A percentile compares a stretch with the other conserved stretches of the same genome.
phyloP scores from a whole-genome alignment of 768 basidiomycete genomes.

The Boletus reticuloceps region DNA sequence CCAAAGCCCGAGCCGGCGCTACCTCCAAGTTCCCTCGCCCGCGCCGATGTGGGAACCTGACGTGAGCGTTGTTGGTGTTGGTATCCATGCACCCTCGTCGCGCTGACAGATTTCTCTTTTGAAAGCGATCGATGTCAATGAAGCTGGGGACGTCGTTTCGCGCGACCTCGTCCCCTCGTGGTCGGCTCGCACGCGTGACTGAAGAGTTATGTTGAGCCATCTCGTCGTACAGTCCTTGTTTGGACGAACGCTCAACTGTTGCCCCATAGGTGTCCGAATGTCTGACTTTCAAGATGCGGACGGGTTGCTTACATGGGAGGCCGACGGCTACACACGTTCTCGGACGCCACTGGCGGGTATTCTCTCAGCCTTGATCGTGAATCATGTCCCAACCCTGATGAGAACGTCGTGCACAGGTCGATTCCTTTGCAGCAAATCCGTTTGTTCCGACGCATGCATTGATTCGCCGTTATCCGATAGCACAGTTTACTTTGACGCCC shows the following conservation, averaged over 20 bases:
- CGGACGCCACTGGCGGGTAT: not conserved
- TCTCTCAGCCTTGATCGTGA: not conserved
- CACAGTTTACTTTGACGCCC: constrained; percentile 26
- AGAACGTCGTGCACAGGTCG: constrained; percentile 5
- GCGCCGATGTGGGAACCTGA: constrained; percentile 8
- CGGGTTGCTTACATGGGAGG: not conserved
- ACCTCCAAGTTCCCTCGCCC: constrained; percentile 19
- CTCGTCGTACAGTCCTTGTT: not conserved
- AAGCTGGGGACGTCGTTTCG: constrained; percentile 7
- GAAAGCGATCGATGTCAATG: not conserved
- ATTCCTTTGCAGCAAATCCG: not conserved
- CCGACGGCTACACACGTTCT: not conserved
- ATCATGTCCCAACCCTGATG: constrained; percentile 5
- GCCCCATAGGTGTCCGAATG: constrained; percentile 6
- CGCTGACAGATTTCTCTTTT: not conserved
- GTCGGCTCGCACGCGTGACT: constrained; percentile 12
- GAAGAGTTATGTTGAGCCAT: constrained; percentile 18
- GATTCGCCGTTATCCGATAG: constrained; percentile 9
- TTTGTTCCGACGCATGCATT: not conserved
- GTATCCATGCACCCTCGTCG: not conserved
- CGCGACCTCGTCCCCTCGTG: constrained; percentile 10
- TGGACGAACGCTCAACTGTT: constrained; percentile 1
- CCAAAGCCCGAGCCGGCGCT: not conserved
- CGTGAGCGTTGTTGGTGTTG: not conserved
- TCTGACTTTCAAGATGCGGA: not conserved